Evolutionary conservation across 2,329 filamentous ascomycete species (phyloP), one percentile per base, ranked within the genome.

Genomic region (Cordyceps farinosa): DNA sequence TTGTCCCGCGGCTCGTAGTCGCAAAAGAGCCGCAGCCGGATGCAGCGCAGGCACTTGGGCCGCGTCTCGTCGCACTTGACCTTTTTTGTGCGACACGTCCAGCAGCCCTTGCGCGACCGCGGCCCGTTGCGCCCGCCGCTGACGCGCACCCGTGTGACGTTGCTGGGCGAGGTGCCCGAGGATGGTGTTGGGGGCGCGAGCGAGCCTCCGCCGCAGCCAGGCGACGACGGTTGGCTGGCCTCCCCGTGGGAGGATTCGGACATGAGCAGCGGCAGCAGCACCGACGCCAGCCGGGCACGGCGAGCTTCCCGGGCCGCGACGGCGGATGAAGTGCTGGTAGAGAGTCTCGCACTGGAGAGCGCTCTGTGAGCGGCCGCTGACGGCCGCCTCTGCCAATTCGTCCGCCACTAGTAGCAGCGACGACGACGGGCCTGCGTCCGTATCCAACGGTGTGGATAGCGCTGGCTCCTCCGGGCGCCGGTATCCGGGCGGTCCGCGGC

Each of bases 51-150:
- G 52, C 71, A 74, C 29, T 67, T 67, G 0, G 72, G 72, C 15
- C 67, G 64, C 54, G 58, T 64, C 61, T 74, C 72, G 54, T 74
- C 73, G 54, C 72, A 74, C 40, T 73, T 74, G 40, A 73, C 71
- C 62, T 74, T 74, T 59, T 73, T 73, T 5, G 67, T 67, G 51
- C 72, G 69, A 53, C 71, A 74, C 0, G 72, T 74, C 68, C 70
- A 71, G 47, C 66, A 73, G 52, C 69, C 69, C 8, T 65, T 66
- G 27, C 68, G 68, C 7, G 69, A 70, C 9, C 69, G 65, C 3
- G 61, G 61, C 22, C 54, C 61, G 11, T 63, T 63, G 8, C 61
- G 61, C 38, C 61, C 61, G 5, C 61, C 36, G 27, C 51, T 50
- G n/a, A 44, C 47, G 10, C 56, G 56, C 15, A 60, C 47, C 17